A percentile compares a stretch with the other conserved stretches of the same genome.
Evolutionary conservation across 768 basidiomycete genomes (phyloP).

Genomic region (Lentinula raphanica): DNA sequence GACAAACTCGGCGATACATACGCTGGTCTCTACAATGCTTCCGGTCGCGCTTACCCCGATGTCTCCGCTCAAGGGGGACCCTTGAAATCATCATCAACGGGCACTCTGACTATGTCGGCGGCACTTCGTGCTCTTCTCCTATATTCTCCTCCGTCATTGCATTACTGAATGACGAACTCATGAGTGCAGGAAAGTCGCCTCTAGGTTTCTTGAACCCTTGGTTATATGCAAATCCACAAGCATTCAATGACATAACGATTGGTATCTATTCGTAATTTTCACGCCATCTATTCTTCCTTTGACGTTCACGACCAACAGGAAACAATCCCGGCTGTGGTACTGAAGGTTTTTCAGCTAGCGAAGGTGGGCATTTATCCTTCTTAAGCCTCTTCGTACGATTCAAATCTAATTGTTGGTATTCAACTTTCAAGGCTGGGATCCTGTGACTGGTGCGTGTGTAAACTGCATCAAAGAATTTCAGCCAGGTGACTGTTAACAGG

Average conservation of each 20-base stretch:
- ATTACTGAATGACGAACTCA: slow-evolving; percentile 38
- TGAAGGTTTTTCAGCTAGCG: background rate
- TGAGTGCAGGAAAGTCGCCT: slow-evolving; percentile 22
- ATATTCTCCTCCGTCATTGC: slow-evolving; percentile 42
- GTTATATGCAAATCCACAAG: slow-evolving; percentile 5
- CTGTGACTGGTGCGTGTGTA: background rate
- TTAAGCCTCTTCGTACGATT: too few relatives aligned
- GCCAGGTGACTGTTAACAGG: background rate
- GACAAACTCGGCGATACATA: slow-evolving; percentile 23
- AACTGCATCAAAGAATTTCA: background rate
- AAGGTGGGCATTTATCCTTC: too few relatives aligned
- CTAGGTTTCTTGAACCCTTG: slow-evolving; percentile 5
- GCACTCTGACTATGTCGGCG: slow-evolving; percentile 17
- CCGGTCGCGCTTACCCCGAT: slow-evolving; percentile 22
- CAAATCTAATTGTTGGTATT: too few relatives aligned
- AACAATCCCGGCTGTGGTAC: slow-evolving; percentile 5
- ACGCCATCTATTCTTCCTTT: background rate
- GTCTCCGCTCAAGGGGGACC: slow-evolving; percentile 13
- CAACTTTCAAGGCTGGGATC: background rate
- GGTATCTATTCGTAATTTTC: background rate
- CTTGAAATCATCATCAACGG: slow-evolving; percentile 26
- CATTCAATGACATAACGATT: slow-evolving; percentile 5
- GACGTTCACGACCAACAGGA: background rate
- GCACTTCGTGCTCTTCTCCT: slow-evolving; percentile 46
- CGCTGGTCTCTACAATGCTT: slow-evolving; percentile 41